Evolutionary conservation across 2,329 filamentous ascomycete genomes (phyloP).

Genomic region (Coniochaeta prunicola): DNA sequence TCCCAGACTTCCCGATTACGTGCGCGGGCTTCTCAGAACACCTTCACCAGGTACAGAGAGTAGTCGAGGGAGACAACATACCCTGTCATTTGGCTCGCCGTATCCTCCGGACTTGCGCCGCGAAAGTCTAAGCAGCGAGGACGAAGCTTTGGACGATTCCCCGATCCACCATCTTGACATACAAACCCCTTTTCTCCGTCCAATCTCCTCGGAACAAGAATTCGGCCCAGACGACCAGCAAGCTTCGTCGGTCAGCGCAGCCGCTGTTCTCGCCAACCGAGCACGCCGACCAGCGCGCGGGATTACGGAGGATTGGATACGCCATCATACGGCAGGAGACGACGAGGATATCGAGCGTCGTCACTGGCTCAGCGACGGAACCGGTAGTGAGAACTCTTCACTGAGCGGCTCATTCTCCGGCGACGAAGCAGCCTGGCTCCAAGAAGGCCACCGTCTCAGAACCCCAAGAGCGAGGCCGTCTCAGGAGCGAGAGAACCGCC

Average conservation of each 20-base stretch:
- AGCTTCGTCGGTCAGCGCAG: slow-evolving; percentile 39
- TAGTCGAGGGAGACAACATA: slow-evolving; percentile 17
- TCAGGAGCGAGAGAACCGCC: slow-evolving; percentile 17
- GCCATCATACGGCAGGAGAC: slow-evolving; percentile 70
- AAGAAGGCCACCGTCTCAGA: slow-evolving; percentile 36
- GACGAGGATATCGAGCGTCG: slow-evolving; percentile 61
- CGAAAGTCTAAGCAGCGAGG: slow-evolving; percentile 46
- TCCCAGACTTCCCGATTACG: slow-evolving; percentile 50
- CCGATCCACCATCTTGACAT: slow-evolving; percentile 56
- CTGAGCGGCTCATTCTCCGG: slow-evolving; percentile 57
- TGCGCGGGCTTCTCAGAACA: slow-evolving; percentile 47
- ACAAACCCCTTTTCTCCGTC: slow-evolving; percentile 55
- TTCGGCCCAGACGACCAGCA: slow-evolving; percentile 29
- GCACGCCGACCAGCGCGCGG: slow-evolving; percentile 52
- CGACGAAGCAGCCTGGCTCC: slow-evolving; percentile 36
- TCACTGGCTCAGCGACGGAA: slow-evolving; percentile 79
- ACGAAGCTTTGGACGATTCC: slow-evolving; percentile 47
- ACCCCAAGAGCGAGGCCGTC: slow-evolving; percentile 33
- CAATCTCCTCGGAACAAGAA: slow-evolving; percentile 35
- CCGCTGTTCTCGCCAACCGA: slow-evolving; percentile 57
- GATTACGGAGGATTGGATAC: slow-evolving; percentile 80
- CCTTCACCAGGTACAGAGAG: slow-evolving; percentile 30
- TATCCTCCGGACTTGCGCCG: slow-evolving; percentile 58
- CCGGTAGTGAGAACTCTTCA: slow-evolving; percentile 68
- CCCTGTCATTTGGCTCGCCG: slow-evolving; percentile 75